These are phyloP conservation scores for Lipomyces sp. DNA, from an alignment of 805 yeast genomes.

Conservation along the genomic window DNA sequence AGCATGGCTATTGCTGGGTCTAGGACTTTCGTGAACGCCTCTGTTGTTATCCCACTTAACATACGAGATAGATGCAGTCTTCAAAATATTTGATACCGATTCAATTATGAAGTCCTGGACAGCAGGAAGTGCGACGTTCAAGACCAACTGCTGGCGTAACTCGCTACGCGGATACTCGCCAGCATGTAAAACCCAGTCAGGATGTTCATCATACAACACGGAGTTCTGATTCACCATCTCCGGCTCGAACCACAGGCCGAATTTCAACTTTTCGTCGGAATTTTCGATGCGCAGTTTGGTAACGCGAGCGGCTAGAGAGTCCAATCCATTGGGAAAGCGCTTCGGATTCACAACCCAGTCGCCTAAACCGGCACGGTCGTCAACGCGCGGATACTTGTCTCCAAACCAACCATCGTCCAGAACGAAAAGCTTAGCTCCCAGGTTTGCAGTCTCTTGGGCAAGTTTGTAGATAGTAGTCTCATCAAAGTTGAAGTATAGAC, in stretches of 20 bases:
- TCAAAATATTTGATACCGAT: neutral
- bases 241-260: neutral
- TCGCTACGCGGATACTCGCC: neutral
- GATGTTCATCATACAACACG: neutral
- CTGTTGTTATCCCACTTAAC: constrained; percentile 5
- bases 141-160: neutral
- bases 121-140: neutral
- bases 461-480: neutral
- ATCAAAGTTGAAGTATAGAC: neutral
- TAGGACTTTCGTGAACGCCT: constrained; percentile 1
- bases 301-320: neutral
- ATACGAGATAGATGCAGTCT: neutral
- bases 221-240: constrained; percentile 1
- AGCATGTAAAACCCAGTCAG: constrained; percentile 2
- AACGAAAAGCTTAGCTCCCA: constrained; percentile 1
- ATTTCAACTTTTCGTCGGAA: neutral
- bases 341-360: constrained; percentile 1
- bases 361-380: neutral
- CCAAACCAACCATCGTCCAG: constrained; percentile 7
- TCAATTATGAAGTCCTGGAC: constrained; percentile 1
- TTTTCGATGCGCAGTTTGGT: neutral
- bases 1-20: constrained; percentile 1
- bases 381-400: neutral
- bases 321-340: neutral
- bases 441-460: neutral